phyloP scores from a whole-genome alignment of 2,329 filamentous ascomycete genomes.

The Penicillium expansum region DNA sequence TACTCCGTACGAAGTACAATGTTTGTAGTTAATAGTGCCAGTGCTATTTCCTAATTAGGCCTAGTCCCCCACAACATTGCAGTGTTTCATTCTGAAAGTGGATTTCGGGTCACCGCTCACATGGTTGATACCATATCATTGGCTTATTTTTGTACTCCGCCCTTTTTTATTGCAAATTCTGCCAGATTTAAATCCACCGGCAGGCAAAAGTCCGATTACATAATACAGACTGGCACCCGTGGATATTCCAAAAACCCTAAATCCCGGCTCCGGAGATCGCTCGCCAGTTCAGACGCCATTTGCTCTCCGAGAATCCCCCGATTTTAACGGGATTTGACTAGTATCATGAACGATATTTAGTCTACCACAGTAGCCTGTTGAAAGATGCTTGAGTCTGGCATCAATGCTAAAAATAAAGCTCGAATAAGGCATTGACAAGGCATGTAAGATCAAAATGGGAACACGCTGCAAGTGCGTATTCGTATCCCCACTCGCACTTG shows the following conservation, averaged over 20 bases:
- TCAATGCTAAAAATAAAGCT: too few species aligned
- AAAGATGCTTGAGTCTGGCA: too few species aligned
- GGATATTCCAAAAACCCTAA: too few species aligned
- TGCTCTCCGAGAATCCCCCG: not conserved
- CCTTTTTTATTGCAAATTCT: not conserved
- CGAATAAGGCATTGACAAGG: too few species aligned
- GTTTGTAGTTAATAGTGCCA: too few species aligned
- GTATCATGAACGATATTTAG: too few species aligned
- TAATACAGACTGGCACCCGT: too few species aligned
- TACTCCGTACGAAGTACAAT: not conserved
- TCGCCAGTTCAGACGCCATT: not conserved
- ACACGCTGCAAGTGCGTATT: not conserved
- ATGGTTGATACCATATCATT: not conserved
- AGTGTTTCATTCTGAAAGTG: too few species aligned
- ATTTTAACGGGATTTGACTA: not conserved
- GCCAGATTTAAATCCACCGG: not conserved
- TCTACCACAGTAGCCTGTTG: too few species aligned
- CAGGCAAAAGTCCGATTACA: too few species aligned
- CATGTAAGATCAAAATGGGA: too few species aligned
- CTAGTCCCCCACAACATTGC: not conserved
- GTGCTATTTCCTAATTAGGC: not conserved
- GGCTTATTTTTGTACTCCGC: fast-evolving
- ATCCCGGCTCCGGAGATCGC: not conserved
- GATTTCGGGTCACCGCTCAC: not conserved
- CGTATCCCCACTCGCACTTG: too few species aligned